phyloP scores from a whole-genome alignment of 2,329 filamentous ascomycete species.

The Helicocarpus griseus region DNA sequence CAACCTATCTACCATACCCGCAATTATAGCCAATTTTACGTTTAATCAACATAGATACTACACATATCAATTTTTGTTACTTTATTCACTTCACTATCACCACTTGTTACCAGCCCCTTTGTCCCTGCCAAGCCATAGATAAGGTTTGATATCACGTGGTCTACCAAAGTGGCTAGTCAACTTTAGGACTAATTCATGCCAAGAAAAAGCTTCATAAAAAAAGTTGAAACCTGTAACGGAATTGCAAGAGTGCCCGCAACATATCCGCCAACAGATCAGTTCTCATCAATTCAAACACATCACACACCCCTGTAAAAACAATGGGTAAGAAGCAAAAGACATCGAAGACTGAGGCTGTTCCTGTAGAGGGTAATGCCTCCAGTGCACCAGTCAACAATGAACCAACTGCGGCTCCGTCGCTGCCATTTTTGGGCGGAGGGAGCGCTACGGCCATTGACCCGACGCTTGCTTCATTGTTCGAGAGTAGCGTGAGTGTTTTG shows the following conservation, averaged over 20 bases:
- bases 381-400: slow-evolving; percentile 4
- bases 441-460: slow-evolving; percentile 55
- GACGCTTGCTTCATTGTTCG: slow-evolving; percentile 59
- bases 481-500: slow-evolving; percentile 54
- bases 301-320: not conserved
- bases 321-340: slow-evolving; percentile 29
- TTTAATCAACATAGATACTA: no score
- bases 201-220: not conserved
- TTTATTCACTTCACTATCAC: no score
- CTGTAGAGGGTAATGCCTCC: slow-evolving; percentile 11
- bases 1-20: no score
- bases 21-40: no score
- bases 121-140: not conserved
- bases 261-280: not conserved
- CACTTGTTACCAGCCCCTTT: no score
- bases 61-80: no score
- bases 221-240: not conserved
- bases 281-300: not conserved
- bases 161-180: no score
- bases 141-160: not conserved
- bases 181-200: not conserved
- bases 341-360: slow-evolving; percentile 11
- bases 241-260: not conserved
- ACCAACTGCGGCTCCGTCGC: slow-evolving; percentile 19
- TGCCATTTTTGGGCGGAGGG: slow-evolving; percentile 42